Base-by-base conservation (phyloP, 2,329 filamentous ascomycete genomes). In the Aaosphaeria pasadenensis region DNA sequence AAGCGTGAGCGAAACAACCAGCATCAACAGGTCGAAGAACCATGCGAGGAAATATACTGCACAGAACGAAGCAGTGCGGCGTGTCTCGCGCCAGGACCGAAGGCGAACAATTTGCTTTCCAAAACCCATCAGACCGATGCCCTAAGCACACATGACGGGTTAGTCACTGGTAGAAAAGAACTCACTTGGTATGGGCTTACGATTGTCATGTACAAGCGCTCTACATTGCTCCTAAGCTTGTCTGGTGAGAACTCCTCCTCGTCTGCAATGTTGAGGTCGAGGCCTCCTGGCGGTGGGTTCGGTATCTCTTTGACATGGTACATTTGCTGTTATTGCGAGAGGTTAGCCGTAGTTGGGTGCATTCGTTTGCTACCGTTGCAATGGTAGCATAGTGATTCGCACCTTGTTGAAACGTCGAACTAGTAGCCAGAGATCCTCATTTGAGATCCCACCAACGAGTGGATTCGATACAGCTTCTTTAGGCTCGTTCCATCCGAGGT, bases 211-310 rank as follows among this genome's bases (percentile, higher is more conserved):
- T 95, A 95, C 7, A 94, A 73, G 11, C 90, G 78, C 70, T 95
- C 90, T 4, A 94, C 66, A 45, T 87, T 90, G 2, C 85, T 82
- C 7, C 89, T 80, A 40, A 95, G 74, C 71, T 94, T 94, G 61
- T 94, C 89, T 0, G 89, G 89, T 0, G 87, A 89, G 66, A 94
- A 94, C 48, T 91, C 87, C 56, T 94, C 89, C 46, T 92, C 85
- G 36, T 91, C 86, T 4, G 88, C 85, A 47, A 89, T 86, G 57
- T 91, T 89, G 49, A 95, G 78, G 66, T 95, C 89, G 35, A 95
- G 73, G 11, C 84, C 82, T 5, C 86, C 87, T 1, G 87, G 78
- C 1, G 81, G 77, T 6, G 81, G 70, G 42, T 78, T 67, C 0
- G 78, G 72, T 6, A 85, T 81, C 30, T 86, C 83, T 64, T 88